phyloP scores from a whole-genome alignment of 345 rosid species.

The Murraya paniculata region DNA sequence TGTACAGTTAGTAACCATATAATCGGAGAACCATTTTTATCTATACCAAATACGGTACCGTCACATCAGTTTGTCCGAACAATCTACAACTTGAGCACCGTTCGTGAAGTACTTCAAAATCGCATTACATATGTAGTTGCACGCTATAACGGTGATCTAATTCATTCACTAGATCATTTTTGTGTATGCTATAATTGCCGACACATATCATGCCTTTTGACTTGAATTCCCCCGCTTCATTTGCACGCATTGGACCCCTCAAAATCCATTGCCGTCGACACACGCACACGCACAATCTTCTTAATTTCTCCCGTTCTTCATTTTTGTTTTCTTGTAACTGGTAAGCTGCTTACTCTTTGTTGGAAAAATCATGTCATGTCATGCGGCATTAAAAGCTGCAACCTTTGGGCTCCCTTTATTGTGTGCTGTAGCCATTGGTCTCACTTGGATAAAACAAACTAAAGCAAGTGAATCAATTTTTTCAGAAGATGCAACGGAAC shows the following conservation, averaged over 20 bases:
- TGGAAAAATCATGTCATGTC: neutral
- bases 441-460: neutral
- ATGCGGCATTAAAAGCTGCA: neutral
- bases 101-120: too few relatives aligned
- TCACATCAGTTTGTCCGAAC: too few relatives aligned
- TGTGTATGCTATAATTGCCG: neutral
- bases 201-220: constrained; percentile 20
- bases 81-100: too few relatives aligned
- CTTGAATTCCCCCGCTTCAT: neutral
- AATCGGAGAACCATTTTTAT: too few relatives aligned
- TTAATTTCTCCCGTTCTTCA: neutral
- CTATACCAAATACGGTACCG: too few relatives aligned
- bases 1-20: too few relatives aligned
- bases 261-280: neutral
- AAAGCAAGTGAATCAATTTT: neutral
- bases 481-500: neutral
- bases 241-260: constrained; percentile 10
- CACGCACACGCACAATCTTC: too few relatives aligned
- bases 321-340: constrained; percentile 10
- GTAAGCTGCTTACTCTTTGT: neutral
- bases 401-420: neutral
- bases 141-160: too few relatives aligned
- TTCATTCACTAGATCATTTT: too few relatives aligned
- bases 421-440: neutral
- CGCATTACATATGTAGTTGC: too few relatives aligned